Conservation (phyloP, 257 asterid species). For the Ilex asprella region DNA sequence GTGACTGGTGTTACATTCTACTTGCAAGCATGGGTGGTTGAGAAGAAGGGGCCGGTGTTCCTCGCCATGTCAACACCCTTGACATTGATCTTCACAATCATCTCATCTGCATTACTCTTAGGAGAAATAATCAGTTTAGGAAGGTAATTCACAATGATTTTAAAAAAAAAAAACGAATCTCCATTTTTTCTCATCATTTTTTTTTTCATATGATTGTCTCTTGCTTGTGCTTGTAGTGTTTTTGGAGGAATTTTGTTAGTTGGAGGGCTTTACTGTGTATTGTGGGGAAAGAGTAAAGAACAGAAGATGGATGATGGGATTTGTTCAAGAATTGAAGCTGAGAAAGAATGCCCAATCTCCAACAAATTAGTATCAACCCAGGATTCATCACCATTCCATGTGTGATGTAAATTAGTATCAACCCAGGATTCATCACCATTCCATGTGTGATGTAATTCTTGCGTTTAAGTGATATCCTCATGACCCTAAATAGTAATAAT, state of each 20-base stretch:
- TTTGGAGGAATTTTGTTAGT: constrained; percentile 68
- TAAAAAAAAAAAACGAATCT: not conserved
- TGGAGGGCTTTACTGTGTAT: constrained; percentile 68
- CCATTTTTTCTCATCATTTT: not conserved
- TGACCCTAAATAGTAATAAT: no score
- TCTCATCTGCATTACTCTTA: constrained; percentile 48
- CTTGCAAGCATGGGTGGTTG: constrained; percentile 81
- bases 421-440: no score
- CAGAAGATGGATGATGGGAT: constrained; percentile 23
- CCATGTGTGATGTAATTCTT: no score
- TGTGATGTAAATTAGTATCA: no score
- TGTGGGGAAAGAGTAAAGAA: constrained; percentile 81
- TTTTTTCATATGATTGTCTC: not conserved
- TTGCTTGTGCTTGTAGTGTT: constrained; percentile 29
- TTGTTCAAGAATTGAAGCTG: constrained; percentile 24
- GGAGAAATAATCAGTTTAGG: constrained; percentile 67
- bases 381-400: no score
- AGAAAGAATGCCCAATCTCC: constrained; percentile 23
- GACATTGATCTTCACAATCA: constrained; percentile 44
- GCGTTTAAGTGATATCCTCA: no score
- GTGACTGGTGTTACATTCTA: constrained; percentile 78
- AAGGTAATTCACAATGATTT: constrained; percentile 35
- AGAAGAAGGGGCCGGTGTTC: constrained; percentile 84
- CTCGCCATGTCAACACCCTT: constrained; percentile 73
- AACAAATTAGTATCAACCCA: no score